Evolutionary conservation across 2,329 filamentous ascomycete genomes (phyloP), one percentile per base, ranked within the genome.

Genomic region (Cordyceps pruinosa): DNA sequence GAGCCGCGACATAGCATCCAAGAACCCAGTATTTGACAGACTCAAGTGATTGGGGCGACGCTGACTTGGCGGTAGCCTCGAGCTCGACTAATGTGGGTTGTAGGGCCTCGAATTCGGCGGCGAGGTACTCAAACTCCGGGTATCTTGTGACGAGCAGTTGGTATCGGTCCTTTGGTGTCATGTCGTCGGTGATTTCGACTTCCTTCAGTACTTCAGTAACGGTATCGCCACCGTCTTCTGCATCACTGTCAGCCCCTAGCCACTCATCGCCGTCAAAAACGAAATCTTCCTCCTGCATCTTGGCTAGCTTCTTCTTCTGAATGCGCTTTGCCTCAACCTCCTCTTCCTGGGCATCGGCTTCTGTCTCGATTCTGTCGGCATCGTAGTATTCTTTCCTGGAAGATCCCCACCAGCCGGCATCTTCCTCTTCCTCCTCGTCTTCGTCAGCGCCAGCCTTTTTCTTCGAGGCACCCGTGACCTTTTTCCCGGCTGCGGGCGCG

Each of bases 341-440:
- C 76, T 99, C 94, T 67, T 94, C 92, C 32, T 95, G 73, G 0
- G 94, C 94, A 65, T 83, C 81, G 37, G 76, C 80, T 68, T 86
- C 83, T 6, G 82, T 84, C 66, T 84, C 81, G 62, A 83, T 78
- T 28, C 78, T 73, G 71, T 99, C 93, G 63, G 90, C 89, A 74
- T 96, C 83, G 73, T 99, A 99, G 74, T 97, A 96, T 65, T 96
- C 93, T 60, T 88, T 88, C 70, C 84, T 93, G 2, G 89, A 91
- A 5, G 87, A 82, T 30, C 93, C 94, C 92, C 94, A 97, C 68
- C 86, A 92, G 42, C 83, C 85, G 52, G 84, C 77, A 28, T 81
- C 78, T 7, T 80, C 80, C 19, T 80, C 82, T 52, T 81, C 83
- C 10, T 73, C 65, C 15, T 61, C 78, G 55, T 85, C 78, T 2